These are phyloP conservation scores for Corylus americana DNA, from an alignment of 306 rosid species.

Conservation along the genomic window DNA sequence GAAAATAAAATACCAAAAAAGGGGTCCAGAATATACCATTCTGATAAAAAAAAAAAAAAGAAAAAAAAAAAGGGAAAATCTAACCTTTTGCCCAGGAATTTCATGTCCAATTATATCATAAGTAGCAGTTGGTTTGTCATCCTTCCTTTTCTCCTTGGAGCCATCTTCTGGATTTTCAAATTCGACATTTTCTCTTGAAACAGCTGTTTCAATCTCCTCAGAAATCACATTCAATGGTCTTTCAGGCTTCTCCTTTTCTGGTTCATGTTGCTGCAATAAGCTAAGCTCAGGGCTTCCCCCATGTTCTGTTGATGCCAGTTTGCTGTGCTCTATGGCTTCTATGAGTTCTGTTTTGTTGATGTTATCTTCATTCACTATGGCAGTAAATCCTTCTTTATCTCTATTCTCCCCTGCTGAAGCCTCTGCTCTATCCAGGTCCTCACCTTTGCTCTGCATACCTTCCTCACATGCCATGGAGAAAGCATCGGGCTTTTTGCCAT, in stretches of 20 bases:
- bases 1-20: not conserved
- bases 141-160: constrained; percentile 10
- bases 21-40: not conserved
- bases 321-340: constrained; percentile 22
- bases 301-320: not conserved
- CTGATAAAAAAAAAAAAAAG: not conserved
- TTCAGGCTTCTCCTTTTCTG: constrained; percentile 20
- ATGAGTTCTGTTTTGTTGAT: not conserved
- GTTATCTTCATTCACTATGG: constrained; percentile 9
- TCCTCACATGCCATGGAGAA: constrained; percentile 2
- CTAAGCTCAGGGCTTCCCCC: constrained; percentile 1
- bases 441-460: not conserved
- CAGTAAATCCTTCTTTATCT: constrained; percentile 9
- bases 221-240: constrained; percentile 1
- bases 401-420: constrained; percentile 7
- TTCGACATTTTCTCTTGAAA: constrained; percentile 11
- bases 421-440: constrained; percentile 13
- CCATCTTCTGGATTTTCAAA: constrained; percentile 5
- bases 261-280: constrained; percentile 30
- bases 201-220: constrained; percentile 16
- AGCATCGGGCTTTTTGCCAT: not conserved
- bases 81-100: constrained; percentile 27
- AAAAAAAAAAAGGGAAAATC: not conserved
- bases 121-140: constrained; percentile 21
- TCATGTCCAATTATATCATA: constrained; percentile 1